Base-by-base conservation (phyloP, 1,139 yeast genomes). In the Casaregolazyma lundiana region DNA sequence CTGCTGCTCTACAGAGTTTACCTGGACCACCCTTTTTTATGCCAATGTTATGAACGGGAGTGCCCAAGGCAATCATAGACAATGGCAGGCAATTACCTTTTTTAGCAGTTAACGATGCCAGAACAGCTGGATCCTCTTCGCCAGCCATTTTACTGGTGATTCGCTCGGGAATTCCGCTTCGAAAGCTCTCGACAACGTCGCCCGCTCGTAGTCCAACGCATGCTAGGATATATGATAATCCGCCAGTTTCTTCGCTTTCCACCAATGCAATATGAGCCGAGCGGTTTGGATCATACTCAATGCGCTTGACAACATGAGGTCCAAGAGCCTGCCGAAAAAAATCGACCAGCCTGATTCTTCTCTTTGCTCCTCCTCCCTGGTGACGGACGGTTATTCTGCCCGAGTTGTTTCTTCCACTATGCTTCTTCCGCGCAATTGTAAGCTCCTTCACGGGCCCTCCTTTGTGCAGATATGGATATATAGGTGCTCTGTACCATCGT, bases 201-300 rank as follows among this genome's bases (percentile, higher is more conserved):
- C 97, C 98, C 4, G 83, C 84, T 70, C 97, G 81, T 62, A 92
- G 72, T 6, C 98, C 98, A 52, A 89, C 92, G 47, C 95, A 80
- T 0, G 99, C 97, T 48, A 89, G 69, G 46, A 92, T 87, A 65
- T 92, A 92, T 9, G 92, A 77, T 52, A 82, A 69, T 51, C 77
- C 73, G 2, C 80, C 81, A 0, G 92, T 75, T 34, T 69, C 76
- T 48, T 73, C 67, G 64, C 85, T 83, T 64, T 82, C 76, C 41
- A 94, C 61, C 52, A 92, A 71, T 1, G 99, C 99, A 65, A 92
- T 84, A 68, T 92, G 99, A 5, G 94, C 87, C 4, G 95, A 78
- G 72, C 99, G 78, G 61, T 87, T 87, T 40, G 99, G 99, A 67
- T 92, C 99, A 63, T 89, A 88, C 67, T 92, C 99, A 50, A 92